Base-by-base conservation (phyloP, 2,329 filamentous ascomycete species). In the Aspergillus piperis region DNA sequence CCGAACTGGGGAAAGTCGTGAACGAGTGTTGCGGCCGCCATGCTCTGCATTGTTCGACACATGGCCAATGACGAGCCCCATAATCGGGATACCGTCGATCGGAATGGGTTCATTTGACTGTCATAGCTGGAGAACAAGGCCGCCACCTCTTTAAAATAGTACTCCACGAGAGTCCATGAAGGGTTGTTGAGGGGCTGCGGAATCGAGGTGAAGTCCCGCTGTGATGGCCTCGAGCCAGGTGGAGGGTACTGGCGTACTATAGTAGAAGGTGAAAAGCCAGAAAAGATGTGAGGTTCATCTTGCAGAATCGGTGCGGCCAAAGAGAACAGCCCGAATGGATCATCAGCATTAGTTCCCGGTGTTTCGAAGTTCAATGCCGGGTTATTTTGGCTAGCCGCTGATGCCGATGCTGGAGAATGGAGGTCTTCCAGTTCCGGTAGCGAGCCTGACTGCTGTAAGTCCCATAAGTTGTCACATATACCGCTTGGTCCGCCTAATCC, bases 101-200 rank as follows among this genome's bases (percentile, higher is more conserved):
- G 78, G 64, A 87, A 88, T 0, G 85, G 84, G 64, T 88, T 88
- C 64, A 86, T 78, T 11, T 80, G 77, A 19, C 85, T 86, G 70
- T 88, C 86, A 66, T 86, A 88, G 60, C 83, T 86, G n/a, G 86
- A 88, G 70, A 86, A 88, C 8, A 88, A 73, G 3, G 80, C 81
- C 52, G 84, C 86, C 3, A 87, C 84, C 61, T 87, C 84, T 65
- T 84, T 83, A 74, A 88, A 88, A 65, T 88, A 88, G 65, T 88
- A 86, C 51, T 87, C 84, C 8, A 88, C 82, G 15, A 88, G 75
- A 49, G 84, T 80, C 50, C 83, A 85, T 3, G 83, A 81, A 17
- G 81, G 75, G 50, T 84, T 82, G 48, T 77, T 77, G 59, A 82
- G 65, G 38, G 70, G 76, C 38, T 68, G 72, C 6, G 73, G 75